A percentile compares a stretch with the other conserved stretches of the same genome.
Evolutionary conservation across 2,329 filamentous ascomycete species (phyloP).

Genomic region (Amylocarpus encephaloides): DNA sequence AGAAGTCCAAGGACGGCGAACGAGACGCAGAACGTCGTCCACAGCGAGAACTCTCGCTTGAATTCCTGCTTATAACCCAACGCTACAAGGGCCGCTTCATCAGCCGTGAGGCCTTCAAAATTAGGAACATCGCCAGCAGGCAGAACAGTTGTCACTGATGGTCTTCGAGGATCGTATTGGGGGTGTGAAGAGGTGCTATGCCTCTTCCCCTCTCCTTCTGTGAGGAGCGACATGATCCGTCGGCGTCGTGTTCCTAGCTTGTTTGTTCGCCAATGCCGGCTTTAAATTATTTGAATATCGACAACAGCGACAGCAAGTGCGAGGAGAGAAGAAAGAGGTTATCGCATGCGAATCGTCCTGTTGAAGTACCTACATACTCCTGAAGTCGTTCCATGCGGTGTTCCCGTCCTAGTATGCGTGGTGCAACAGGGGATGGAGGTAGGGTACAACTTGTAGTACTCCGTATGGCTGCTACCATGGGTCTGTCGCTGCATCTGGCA

Average conservation of each 20-base stretch:
- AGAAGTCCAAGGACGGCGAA: constrained; percentile 67
- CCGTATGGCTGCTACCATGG: neutral
- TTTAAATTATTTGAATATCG: neutral
- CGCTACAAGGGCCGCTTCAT: constrained; percentile 56
- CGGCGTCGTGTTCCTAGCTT: neutral
- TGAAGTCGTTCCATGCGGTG: neutral
- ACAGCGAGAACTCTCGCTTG: constrained; percentile 63
- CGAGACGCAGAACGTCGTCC: constrained; percentile 68
- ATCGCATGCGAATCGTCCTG: neutral
- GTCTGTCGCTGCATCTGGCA: neutral
- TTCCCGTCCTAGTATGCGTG: neutral
- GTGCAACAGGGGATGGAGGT: neutral
- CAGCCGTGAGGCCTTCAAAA: constrained; percentile 40
- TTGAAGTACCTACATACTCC: neutral
- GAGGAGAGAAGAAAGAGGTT: neutral
- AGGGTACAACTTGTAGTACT: neutral
- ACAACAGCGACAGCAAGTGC: too few species aligned
- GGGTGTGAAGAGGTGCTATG: neutral
- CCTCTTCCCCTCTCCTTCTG: constrained; percentile 10
- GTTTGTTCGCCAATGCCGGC: neutral
- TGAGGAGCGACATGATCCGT: constrained; percentile 11
- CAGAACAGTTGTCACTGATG: constrained; percentile 45
- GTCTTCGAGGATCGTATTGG: constrained; percentile 15
- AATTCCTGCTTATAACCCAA: constrained; percentile 50
- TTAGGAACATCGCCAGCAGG: constrained; percentile 41